These are phyloP conservation scores for Arctium lappa DNA, from an alignment of 129 eudicot species.

Conservation along the genomic window DNA sequence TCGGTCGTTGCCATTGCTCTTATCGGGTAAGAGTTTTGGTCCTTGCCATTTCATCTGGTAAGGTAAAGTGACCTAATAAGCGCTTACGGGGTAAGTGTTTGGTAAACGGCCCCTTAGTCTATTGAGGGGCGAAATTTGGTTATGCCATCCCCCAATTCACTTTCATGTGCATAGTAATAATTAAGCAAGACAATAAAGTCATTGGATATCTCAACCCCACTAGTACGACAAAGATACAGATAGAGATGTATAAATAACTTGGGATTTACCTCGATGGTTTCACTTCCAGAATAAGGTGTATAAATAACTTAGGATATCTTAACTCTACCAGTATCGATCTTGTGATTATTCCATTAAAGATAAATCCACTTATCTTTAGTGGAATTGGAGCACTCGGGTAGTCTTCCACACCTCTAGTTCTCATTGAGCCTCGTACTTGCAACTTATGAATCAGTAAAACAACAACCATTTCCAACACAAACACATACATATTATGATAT, in stretches of 20 bases:
- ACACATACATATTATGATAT: background rate
- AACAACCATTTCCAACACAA: background rate
- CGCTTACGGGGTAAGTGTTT: too few species aligned
- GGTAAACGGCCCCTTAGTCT: background rate
- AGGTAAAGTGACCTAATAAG: too few species aligned
- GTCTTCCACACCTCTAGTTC: background rate
- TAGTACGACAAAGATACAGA: background rate
- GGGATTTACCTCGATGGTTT: constrained; percentile 41
- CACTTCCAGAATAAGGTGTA: constrained; percentile 94
- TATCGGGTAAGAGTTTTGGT: too few species aligned
- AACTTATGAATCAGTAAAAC: background rate
- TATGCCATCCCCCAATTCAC: background rate
- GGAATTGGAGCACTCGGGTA: background rate
- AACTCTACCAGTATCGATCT: background rate
- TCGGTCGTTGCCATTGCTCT: too few species aligned
- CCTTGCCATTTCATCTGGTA: too few species aligned
- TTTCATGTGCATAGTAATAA: background rate
- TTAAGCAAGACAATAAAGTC: background rate
- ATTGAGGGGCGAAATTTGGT: background rate
- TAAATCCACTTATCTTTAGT: background rate
- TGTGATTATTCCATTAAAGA: background rate
- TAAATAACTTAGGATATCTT: background rate
- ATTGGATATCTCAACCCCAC: background rate
- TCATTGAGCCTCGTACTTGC: background rate
- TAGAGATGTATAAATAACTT: constrained; percentile 25